These are phyloP conservation scores for Penicillium sp. DNA, from an alignment of 2,329 filamentous ascomycete genomes.

Conservation along the genomic window DNA sequence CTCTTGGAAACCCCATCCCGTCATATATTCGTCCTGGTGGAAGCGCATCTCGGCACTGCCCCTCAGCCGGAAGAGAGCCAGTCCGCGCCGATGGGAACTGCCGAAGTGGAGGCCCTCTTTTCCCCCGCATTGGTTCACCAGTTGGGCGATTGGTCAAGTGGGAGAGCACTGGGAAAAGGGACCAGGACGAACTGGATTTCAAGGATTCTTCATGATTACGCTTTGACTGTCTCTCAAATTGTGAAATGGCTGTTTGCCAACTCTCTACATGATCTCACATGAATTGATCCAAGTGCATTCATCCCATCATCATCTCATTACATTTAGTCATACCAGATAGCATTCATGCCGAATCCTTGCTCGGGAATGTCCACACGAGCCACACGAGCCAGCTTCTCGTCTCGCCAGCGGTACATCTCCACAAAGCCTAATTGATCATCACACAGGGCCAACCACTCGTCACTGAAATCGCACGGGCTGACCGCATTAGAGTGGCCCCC, in stretches of 20 bases:
- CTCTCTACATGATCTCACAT: too few species aligned
- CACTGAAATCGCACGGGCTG: slow-evolving; percentile 73
- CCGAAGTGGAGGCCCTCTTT: slow-evolving; percentile 10
- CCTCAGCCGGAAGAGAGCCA: slow-evolving; percentile 20
- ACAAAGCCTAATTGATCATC: slow-evolving; percentile 84
- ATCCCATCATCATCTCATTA: not conserved
- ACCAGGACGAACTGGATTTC: too few species aligned
- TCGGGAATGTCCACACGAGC: slow-evolving; percentile 72
- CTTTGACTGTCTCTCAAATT: too few species aligned
- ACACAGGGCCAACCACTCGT: slow-evolving; percentile 85
- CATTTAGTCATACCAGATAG: slow-evolving; percentile 79
- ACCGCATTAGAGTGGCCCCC: slow-evolving; percentile 86
- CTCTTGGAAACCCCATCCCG: too few species aligned
- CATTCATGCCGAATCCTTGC: slow-evolving; percentile 93
- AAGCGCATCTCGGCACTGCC: slow-evolving; percentile 8
- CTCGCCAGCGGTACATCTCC: slow-evolving; percentile 81
- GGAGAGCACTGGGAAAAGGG: too few species aligned
- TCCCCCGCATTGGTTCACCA: not conserved
- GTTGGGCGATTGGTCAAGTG: not conserved
- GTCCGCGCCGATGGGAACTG: slow-evolving; percentile 20
- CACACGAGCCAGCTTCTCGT: slow-evolving; percentile 72
- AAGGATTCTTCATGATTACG: too few species aligned
- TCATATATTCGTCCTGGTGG: not conserved
- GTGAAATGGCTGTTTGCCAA: too few species aligned
- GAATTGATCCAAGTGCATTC: too few species aligned